Evolutionary conservation across 106 monocot species (phyloP), one percentile per base, ranked within the genome.

Genomic region (Vanilla planifolia): DNA sequence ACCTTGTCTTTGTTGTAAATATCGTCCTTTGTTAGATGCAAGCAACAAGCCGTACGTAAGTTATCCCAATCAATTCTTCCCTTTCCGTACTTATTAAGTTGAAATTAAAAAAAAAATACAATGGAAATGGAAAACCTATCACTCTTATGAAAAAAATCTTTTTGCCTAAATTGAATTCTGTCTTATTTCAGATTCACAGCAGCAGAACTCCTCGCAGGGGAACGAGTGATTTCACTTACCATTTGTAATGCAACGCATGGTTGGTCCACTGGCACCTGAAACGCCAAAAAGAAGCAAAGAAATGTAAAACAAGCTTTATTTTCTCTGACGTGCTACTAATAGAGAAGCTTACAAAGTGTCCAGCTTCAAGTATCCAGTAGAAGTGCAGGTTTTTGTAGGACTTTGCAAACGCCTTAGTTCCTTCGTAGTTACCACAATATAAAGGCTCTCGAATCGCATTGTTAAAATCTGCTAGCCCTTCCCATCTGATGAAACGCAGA

Each of bases 331-430:
- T n/a, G n/a, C n/a, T n/a, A n/a, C n/a, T n/a, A 1, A 57, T n/a
- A 36, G 11, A 21, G 22, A n/a, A 44, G 75, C 89, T 89, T 71
- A 95, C 94, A 45, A 95, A 89, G 59, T 95, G 94, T 11, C 94
- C 94, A 28, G 94, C 89, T 66, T 71, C 78, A 1, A 95, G 66
- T 35, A 95, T 83, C 94, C 94, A 95, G 48, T 95, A 89, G 71
- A 95, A 89, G 33, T 80, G 74, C 4, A 95, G 47, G 68, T 95
- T 95, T 33, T 46, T 33, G 55, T 86, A 83, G 16, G 83, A 83
- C 61, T 81, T 95, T 48, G 53, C 21, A 57, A 95, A 89, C 0
- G 77, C 94, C 47, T 70, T 83, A 3, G 94, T 95, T n/a, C 26
- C 73, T 17, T 16, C 41, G 27, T 65, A 73, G 1, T 20, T 33